phyloP scores from a whole-genome alignment of 257 asterid genomes.

The Striga asiatica region DNA sequence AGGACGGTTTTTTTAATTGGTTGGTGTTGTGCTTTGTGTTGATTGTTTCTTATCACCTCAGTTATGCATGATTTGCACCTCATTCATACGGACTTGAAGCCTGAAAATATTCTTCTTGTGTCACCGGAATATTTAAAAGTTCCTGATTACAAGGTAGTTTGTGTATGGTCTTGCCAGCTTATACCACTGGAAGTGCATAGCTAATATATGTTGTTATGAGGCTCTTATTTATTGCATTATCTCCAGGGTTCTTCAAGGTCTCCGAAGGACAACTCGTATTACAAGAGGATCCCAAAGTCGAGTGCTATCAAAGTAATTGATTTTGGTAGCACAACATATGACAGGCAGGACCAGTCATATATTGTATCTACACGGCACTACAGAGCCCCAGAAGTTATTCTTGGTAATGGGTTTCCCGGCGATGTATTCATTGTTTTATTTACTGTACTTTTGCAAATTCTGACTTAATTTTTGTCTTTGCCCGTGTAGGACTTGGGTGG shows the following conservation, averaged over 20 bases:
- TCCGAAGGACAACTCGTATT: slow-evolving; percentile 51
- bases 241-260: slow-evolving; percentile 55
- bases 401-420: slow-evolving; percentile 37
- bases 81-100: slow-evolving; percentile 91
- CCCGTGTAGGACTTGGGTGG: slow-evolving; percentile 71
- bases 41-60: slow-evolving; percentile 26
- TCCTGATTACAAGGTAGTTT: slow-evolving; percentile 79
- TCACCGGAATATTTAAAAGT: slow-evolving; percentile 64
- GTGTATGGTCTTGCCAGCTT: neutral
- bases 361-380: slow-evolving; percentile 83
- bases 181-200: neutral
- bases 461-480: neutral
- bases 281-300: slow-evolving; percentile 68
- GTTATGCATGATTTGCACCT: slow-evolving; percentile 93
- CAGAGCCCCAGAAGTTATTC: slow-evolving; percentile 88
- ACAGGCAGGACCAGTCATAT: slow-evolving; percentile 53
- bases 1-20: neutral
- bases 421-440: neutral
- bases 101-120: slow-evolving; percentile 83
- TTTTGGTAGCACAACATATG: slow-evolving; percentile 85
- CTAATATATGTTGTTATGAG: neutral
- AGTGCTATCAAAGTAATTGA: slow-evolving; percentile 91
- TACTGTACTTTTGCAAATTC: too few relatives aligned
- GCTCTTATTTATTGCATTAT: neutral
- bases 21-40: slow-evolving; percentile 8